Percentiles rank a stretch among this genome's conserved stretches.
These are phyloP conservation scores for Marasmius fiardii DNA, from an alignment of 1,284 basidiomycete genomes.

Conservation along the genomic window DNA sequence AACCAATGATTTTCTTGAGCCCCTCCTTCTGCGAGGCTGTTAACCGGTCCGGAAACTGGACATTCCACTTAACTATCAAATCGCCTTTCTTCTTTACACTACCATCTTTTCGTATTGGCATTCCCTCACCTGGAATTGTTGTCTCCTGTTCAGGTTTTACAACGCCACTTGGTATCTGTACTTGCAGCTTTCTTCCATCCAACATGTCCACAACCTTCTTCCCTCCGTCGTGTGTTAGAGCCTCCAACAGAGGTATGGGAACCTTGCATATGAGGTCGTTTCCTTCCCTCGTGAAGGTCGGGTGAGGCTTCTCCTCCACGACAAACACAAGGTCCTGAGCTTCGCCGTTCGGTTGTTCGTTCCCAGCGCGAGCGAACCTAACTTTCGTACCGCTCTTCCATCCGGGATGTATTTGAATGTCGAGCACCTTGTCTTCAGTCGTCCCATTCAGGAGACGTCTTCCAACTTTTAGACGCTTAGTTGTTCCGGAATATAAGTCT, in stretches of 20 bases:
- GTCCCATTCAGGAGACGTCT: slow-evolving; percentile 69
- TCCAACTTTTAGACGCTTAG: slow-evolving; percentile 89
- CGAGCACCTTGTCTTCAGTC: slow-evolving; percentile 89
- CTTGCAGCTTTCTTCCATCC: slow-evolving; percentile 76
- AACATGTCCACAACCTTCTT: slow-evolving; percentile 63
- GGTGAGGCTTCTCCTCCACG: slow-evolving; percentile 88
- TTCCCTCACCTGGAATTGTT: slow-evolving; percentile 75
- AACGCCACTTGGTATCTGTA: slow-evolving; percentile 65
- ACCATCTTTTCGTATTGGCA: slow-evolving; percentile 88
- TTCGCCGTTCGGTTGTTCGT: slow-evolving; percentile 75
- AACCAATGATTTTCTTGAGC: slow-evolving; percentile 65
- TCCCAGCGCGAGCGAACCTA: slow-evolving; percentile 83
- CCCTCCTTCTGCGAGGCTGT: slow-evolving; percentile 77
- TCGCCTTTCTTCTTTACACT: slow-evolving; percentile 76
- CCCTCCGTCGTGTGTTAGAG: slow-evolving; percentile 52
- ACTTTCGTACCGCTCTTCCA: slow-evolving; percentile 92
- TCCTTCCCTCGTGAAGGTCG: slow-evolving; percentile 71
- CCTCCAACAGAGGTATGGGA: slow-evolving; percentile 79
- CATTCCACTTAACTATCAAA: slow-evolving; percentile 79
- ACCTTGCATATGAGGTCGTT: slow-evolving; percentile 73
- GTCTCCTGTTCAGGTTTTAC: slow-evolving; percentile 81
- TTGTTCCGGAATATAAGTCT: slow-evolving; percentile 88
- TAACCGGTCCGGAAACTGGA: slow-evolving; percentile 79
- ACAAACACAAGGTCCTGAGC: slow-evolving; percentile 87
- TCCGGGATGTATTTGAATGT: slow-evolving; percentile 84